Evolutionary conservation across 345 rosid species (phyloP).

Genomic region (Aethionema arabicum): DNA sequence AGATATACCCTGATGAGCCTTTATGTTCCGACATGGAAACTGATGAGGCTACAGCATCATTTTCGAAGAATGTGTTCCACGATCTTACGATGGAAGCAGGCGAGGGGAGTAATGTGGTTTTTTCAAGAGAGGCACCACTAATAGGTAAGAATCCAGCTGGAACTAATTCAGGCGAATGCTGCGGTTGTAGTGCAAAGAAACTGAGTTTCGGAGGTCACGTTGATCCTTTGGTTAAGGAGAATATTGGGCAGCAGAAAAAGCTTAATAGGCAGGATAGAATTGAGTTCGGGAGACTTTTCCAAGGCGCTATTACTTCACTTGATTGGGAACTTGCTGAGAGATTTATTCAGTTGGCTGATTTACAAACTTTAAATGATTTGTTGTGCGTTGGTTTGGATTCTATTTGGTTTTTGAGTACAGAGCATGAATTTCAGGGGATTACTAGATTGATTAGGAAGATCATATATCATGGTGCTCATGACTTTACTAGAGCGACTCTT

Average conservation of each 20-base stretch:
- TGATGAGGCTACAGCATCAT: conserved; percentile 42
- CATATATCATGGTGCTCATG: conserved; percentile 76
- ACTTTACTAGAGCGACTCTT: conserved; percentile 89
- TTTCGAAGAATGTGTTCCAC: conserved; percentile 36
- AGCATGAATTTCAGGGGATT: conserved; percentile 64
- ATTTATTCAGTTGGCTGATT: conserved; percentile 68
- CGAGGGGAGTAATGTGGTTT: conserved; percentile 58
- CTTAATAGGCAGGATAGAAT: conserved; percentile 72
- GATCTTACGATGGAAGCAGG: conserved; percentile 42
- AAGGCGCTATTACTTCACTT: conserved; percentile 74
- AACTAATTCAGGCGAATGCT: conserved; percentile 43
- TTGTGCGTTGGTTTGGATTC: conserved; percentile 86
- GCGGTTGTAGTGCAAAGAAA: conserved; percentile 47
- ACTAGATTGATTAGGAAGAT: conserved; percentile 74
- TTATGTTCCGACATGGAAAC: conserved; percentile 49
- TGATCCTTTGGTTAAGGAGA: conserved; percentile 48
- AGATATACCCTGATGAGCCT: conserved; percentile 27
- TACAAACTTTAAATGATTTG: conserved; percentile 81
- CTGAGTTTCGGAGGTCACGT: conserved; percentile 49
- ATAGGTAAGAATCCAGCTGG: conserved; percentile 46
- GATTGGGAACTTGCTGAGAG: conserved; percentile 93
- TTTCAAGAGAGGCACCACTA: conserved; percentile 63
- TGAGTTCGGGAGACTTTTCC: conserved; percentile 72
- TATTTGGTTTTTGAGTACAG: conserved; percentile 85
- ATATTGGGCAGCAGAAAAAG: conserved; percentile 48